Evolutionary conservation across 2,329 filamentous ascomycete species (phyloP), one percentile per base, ranked within the genome.

Genomic region (Amesomyces nigricolor): DNA sequence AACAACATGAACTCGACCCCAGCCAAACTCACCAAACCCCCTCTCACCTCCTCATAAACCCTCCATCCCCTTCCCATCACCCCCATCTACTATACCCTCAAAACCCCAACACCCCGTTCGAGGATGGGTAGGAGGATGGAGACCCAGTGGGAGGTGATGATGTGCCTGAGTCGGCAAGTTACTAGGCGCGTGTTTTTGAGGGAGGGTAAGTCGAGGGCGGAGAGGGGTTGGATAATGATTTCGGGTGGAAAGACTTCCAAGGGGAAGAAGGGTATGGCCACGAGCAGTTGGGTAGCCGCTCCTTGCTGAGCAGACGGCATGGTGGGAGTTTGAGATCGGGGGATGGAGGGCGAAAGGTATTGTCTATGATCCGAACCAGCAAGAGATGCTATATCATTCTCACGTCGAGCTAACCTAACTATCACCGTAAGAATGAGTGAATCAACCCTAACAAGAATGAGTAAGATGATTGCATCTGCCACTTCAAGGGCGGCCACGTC

Each of bases 211-310:
- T 76, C 71, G 49, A 80, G 66, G 16, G 73, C 60, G 30, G 73
- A 71, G 61, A 77, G 77, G 22, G 80, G 74, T 17, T 77, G 73
- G 10, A 80, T 64, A 2, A 78, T 63, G 16, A 78, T 71, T 61
- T 82, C 79, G 3, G 72, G 66, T 0, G 78, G 77, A 2, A 63
- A 51, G 9, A 44, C 51, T 14, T 59, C 57, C 0, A 46, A 35
- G 3, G 11, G 29, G 10, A 48, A 17, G 9, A 37, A 17, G 6
- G 37, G 3, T 16, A 17, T 7, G 10, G 14, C 45, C 6, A 14
- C 32, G 8, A 3, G 17, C 17, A 14, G 40, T 50, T 57, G 40
- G n/a, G 26, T 29, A 29, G 47, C 51, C 30, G 47, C n/a, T 11
- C 10, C 17, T 22, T 19, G 6, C 29, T 35, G 17, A 19, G 17